phyloP scores from a whole-genome alignment of 805 yeast species.

The Henningerozyma blattae region DNA sequence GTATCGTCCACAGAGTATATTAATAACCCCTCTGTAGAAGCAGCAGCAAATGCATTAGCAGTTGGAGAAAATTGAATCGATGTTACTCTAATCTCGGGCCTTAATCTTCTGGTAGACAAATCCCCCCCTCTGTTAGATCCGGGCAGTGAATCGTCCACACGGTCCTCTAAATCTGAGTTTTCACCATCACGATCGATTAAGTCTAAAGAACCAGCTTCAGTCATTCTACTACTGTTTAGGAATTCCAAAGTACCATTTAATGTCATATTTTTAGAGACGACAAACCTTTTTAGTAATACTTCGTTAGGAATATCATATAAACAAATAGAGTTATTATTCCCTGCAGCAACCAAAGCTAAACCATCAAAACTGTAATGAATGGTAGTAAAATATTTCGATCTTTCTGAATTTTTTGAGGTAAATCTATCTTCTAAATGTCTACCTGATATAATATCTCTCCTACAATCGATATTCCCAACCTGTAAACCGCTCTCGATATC shows the following conservation, averaged over 20 bases:
- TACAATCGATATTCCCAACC: conserved; percentile 72
- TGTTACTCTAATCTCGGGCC: conserved; percentile 78
- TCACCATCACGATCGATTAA: conserved; percentile 80
- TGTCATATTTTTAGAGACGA: conserved; percentile 81
- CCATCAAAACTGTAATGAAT: conserved; percentile 87
- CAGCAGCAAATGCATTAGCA: conserved; percentile 81
- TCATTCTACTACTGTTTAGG: conserved; percentile 70
- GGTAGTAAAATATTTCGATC: conserved; percentile 76
- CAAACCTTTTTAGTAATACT: conserved; percentile 70
- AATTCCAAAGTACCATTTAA: conserved; percentile 75
- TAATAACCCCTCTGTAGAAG: conserved; percentile 87
- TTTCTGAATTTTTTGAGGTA: conserved; percentile 62
- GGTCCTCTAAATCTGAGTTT: conserved; percentile 71
- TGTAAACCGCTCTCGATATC: conserved; percentile 76
- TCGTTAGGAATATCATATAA: conserved; percentile 83
- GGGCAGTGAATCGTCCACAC: conserved; percentile 65
- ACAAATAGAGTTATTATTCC: conserved; percentile 84
- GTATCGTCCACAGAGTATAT: conserved; percentile 70
- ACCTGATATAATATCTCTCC: conserved; percentile 78
- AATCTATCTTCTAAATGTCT: conserved; percentile 76
- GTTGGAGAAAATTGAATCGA: conserved; percentile 80
- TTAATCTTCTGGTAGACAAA: conserved; percentile 56
- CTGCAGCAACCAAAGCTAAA: conserved; percentile 76
- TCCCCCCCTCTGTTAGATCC: conserved; percentile 79
- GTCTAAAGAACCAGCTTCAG: conserved; percentile 80